phyloP scores from a whole-genome alignment of 208 protist genomes.

The Crithidia bombi region DNA sequence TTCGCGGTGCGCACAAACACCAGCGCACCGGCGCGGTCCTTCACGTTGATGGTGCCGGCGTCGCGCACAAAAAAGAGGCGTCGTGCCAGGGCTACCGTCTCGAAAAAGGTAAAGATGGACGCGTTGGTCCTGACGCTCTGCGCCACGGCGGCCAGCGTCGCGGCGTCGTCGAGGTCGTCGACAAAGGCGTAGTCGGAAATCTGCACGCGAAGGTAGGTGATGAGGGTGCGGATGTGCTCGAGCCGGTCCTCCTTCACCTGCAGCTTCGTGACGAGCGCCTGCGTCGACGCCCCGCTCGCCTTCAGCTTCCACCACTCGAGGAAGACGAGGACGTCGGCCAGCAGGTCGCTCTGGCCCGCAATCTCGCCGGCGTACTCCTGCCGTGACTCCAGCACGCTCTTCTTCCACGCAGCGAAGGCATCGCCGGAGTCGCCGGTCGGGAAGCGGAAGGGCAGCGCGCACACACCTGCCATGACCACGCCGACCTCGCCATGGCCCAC shows the following conservation, averaged over 20 bases:
- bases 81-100: constrained; percentile 64
- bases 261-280: constrained; percentile 43
- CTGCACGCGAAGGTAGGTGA: constrained; percentile 73
- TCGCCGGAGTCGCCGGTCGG: constrained; percentile 35
- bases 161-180: constrained; percentile 52
- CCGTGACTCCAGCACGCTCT: constrained; percentile 47
- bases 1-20: constrained; percentile 90
- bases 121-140: constrained; percentile 55
- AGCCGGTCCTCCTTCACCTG: constrained; percentile 66
- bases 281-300: constrained; percentile 45
- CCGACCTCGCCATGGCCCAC: constrained; percentile 80
- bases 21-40: constrained; percentile 69
- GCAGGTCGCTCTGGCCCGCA: constrained; percentile 74
- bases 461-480: constrained; percentile 64
- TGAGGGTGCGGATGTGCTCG: constrained; percentile 60
- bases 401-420: constrained; percentile 41
- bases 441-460: constrained; percentile 59
- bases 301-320: constrained; percentile 73
- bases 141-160: constrained; percentile 36
- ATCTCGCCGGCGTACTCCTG: constrained; percentile 74
- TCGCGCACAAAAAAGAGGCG: constrained; percentile 77
- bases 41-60: constrained; percentile 57
- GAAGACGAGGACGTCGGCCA: constrained; percentile 82
- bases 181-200: constrained; percentile 87
- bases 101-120: constrained; percentile 73